phyloP scores from a whole-genome alignment of 1,284 basidiomycete genomes.

The Malassezia nana region DNA sequence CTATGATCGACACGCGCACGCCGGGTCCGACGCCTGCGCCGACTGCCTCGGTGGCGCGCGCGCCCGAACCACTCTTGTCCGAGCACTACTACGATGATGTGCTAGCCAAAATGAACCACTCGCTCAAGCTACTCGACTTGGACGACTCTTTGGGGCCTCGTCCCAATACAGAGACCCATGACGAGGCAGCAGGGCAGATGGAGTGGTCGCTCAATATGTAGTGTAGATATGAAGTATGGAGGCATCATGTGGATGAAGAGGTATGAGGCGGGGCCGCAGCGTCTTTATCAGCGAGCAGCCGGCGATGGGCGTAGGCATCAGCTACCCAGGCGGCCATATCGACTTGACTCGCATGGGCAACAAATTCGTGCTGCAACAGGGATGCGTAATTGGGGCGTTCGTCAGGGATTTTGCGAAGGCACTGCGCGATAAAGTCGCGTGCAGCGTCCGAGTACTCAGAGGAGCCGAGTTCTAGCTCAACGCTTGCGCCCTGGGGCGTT shows the following conservation, averaged over 20 bases:
- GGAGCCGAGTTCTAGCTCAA: slow-evolving; percentile 10
- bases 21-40: background rate
- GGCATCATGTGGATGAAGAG: background rate
- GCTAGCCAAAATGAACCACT: slow-evolving; percentile 4
- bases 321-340: slow-evolving; percentile 48
- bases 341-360: slow-evolving; percentile 51
- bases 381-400: slow-evolving; percentile 73
- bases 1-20: slow-evolving; percentile 14
- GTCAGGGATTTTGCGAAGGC: slow-evolving; percentile 52
- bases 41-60: background rate
- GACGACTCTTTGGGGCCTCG: slow-evolving; percentile 3
- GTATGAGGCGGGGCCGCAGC: background rate
- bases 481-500: background rate
- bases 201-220: background rate
- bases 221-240: background rate
- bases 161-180: background rate
- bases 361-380: slow-evolving; percentile 68
- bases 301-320: slow-evolving; percentile 12
- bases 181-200: background rate
- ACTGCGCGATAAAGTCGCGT: slow-evolving; percentile 41
- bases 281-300: background rate
- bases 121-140: slow-evolving; percentile 1
- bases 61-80: background rate
- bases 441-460: slow-evolving; percentile 43
- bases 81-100: slow-evolving; percentile 7